phyloP scores from a whole-genome alignment of 1,284 basidiomycete genomes.

The Ustilago sp. region DNA sequence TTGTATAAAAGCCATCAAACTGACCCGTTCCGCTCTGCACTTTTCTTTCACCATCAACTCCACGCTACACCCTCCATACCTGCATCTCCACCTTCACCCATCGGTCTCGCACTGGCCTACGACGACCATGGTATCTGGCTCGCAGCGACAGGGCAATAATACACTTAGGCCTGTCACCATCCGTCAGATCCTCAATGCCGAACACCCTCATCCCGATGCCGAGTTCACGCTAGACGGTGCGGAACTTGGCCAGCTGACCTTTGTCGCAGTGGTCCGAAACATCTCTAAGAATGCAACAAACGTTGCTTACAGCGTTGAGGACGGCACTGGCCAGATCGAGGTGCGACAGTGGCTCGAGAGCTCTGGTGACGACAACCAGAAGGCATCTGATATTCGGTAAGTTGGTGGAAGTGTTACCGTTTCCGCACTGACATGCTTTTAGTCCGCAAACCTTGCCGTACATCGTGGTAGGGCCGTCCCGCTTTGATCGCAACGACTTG shows the following conservation, averaged over 20 bases:
- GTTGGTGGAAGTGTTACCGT: neutral
- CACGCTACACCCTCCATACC: neutral
- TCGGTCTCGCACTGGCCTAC: neutral
- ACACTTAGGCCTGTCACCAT: conserved; percentile 84
- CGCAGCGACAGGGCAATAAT: conserved; percentile 58
- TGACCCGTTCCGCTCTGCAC: conserved; percentile 1
- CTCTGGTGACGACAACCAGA: conserved; percentile 72
- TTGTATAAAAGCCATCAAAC: neutral
- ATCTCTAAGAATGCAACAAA: conserved; percentile 83
- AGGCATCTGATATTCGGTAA: conserved; percentile 60
- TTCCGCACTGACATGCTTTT: neutral
- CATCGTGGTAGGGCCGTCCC: too few relatives aligned
- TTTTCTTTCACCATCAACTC: neutral
- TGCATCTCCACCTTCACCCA: neutral
- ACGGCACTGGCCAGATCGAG: conserved; percentile 89
- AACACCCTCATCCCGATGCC: conserved; percentile 85
- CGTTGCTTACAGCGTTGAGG: conserved; percentile 83
- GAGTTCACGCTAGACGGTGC: conserved; percentile 85
- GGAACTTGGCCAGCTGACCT: conserved; percentile 82
- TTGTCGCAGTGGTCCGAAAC: conserved; percentile 85
- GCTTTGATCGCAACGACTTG: neutral
- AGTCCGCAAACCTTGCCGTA: neutral
- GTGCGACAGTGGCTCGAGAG: conserved; percentile 89
- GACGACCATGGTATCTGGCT: conserved; percentile 9
- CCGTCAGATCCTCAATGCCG: conserved; percentile 81